phyloP scores from a whole-genome alignment of 208 protist genomes.

The Naegleria fowleri region DNA sequence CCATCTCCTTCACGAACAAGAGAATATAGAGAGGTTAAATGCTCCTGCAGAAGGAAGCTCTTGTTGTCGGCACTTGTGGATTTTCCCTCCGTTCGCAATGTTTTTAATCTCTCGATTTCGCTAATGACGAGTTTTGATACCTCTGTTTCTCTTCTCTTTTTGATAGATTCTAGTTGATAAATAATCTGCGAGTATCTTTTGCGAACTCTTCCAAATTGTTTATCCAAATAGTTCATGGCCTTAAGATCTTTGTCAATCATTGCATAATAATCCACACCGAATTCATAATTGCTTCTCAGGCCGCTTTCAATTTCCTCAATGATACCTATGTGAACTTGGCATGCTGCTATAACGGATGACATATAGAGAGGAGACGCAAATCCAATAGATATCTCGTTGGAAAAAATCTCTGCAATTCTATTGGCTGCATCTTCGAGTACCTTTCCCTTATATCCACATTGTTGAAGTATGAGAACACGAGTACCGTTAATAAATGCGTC shows the following conservation, averaged over 20 bases:
- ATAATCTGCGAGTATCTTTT: neutral
- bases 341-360: neutral
- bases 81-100: neutral
- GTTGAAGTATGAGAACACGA: neutral
- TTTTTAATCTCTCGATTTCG: neutral
- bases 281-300: neutral
- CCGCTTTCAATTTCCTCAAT: neutral
- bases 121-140: neutral
- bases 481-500: neutral
- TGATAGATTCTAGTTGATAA: neutral
- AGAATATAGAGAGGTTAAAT: neutral
- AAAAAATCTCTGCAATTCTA: conserved; percentile 12
- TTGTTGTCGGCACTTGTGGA: neutral
- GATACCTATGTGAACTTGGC: neutral
- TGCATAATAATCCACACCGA: neutral
- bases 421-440: neutral
- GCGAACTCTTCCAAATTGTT: neutral
- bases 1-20: neutral
- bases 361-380: neutral
- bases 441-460: neutral
- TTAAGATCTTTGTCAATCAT: conserved; percentile 3
- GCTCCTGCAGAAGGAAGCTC: neutral
- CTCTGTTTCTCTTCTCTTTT: neutral
- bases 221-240: neutral
- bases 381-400: neutral